Base-by-base conservation (phyloP, 805 yeast species). In the Starmera quercuum region DNA sequence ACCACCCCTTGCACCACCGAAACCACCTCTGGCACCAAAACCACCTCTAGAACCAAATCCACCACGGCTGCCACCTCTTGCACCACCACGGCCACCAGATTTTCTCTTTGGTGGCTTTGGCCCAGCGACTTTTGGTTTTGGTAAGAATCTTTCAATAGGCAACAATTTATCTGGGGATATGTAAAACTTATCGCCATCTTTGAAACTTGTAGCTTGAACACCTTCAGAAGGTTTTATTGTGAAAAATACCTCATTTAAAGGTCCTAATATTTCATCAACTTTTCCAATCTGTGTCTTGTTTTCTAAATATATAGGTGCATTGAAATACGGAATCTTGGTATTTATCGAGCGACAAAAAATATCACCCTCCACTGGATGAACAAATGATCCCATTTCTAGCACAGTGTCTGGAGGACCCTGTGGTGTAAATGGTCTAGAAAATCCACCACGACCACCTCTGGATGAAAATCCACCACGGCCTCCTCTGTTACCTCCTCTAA, bases 351-450 rank as follows among this genome's bases (percentile, higher is more conserved):
- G 84, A 68, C 97, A 92, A 37, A 92, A 95, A 56, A 92, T 83
- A 56, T 92, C 98, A 38, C 95, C 96, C 63, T 92, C 99, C 61
- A 96, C 87, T 11, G 92, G 72, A 58, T 88, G 95, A 58, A 85
- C 48, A 57, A 87, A 92, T 17, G 84, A 59, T 41, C 99, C 99
- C 94, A 92, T 83, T 64, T 88, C 97, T 50, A 83, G 69, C 19
- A 92, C 97, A 36, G 77, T 66, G 47, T 90, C 98, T 54, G 98
- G 98, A 27, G 98, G 98, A 34, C 98, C 98, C 64, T 79, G 86
- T 52, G 80, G 88, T 42, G 69, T 70, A 30, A 78, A 63, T 45
- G 88, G 81, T 47, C 83, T 73, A 59, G 83, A 75, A 36, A 79
- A 78, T 44, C 83, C 83, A 36, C 71, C 61, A 33, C 52, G 40